A percentile compares a stretch with the other conserved stretches of the same genome.
These are phyloP conservation scores for Cordyceps tenuipes DNA, from an alignment of 2,329 filamentous ascomycete species.

Conservation along the genomic window DNA sequence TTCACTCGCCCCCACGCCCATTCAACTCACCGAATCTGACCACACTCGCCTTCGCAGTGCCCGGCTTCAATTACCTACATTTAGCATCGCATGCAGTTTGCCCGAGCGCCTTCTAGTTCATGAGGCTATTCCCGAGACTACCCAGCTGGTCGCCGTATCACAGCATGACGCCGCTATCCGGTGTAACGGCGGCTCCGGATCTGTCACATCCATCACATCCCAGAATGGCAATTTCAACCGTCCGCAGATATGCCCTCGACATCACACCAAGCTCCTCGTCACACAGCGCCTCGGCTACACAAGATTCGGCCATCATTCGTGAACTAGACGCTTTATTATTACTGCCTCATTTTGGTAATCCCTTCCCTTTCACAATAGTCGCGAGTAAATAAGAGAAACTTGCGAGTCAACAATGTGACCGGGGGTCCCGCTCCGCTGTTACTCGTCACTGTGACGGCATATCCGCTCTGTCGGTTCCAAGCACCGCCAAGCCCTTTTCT, in stretches of 20 bases:
- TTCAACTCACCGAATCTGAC: slow-evolving; percentile 2
- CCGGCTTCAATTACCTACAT: neutral
- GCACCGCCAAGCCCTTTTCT: neutral
- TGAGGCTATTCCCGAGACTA: neutral
- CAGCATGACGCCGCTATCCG: neutral
- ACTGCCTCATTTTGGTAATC: too few species aligned
- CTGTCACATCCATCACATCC: neutral
- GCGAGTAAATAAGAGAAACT: too few species aligned
- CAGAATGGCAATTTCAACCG: neutral
- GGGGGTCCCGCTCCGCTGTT: too few species aligned
- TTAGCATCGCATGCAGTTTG: neutral
- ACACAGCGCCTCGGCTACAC: neutral
- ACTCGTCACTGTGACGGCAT: too few species aligned
- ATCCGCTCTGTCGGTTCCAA: too few species aligned
- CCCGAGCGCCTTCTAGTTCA: too few species aligned
- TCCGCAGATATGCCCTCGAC: neutral
- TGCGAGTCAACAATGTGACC: too few species aligned
- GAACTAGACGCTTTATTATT: neutral
- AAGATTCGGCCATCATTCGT: neutral
- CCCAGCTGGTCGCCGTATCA: neutral
- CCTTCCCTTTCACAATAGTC: too few species aligned
- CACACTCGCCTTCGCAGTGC: neutral
- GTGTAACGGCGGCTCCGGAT: neutral
- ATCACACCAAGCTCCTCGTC: neutral
- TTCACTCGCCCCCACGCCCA: neutral